Base-by-base conservation (phyloP, 768 basidiomycete genomes). In the Mycena venus region DNA sequence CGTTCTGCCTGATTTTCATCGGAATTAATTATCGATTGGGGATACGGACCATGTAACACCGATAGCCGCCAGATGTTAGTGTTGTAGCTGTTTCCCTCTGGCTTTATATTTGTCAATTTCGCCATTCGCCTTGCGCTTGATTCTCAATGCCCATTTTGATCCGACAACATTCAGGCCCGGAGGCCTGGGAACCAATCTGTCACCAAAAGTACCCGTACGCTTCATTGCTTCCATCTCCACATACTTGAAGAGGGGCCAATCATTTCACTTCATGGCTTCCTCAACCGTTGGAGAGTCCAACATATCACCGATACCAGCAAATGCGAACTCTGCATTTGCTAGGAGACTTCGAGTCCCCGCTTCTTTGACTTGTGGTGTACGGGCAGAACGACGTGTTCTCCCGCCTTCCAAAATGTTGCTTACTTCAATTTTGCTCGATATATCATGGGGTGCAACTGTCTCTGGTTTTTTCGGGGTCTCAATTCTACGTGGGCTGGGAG, bases 61-160 rank as follows among this genome's bases (percentile, higher is more conserved):
- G n/a, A n/a, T n/a, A n/a, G n/a, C n/a, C n/a, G n/a, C n/a, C n/a
- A n/a, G n/a, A n/a, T n/a, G n/a, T n/a, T n/a, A n/a, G n/a, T n/a
- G n/a, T n/a, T n/a, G n/a, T n/a, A n/a, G n/a, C n/a, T n/a, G n/a
- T n/a, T n/a, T n/a, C n/a, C n/a, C n/a, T n/a, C n/a, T n/a, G n/a
- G n/a, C n/a, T n/a, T n/a, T n/a, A n/a, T n/a, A n/a, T n/a, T n/a
- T n/a, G n/a, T n/a, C n/a, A n/a, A n/a, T n/a, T n/a, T n/a, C n/a
- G n/a, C n/a, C n/a, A n/a, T n/a, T n/a, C n/a, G n/a, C n/a, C n/a
- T n/a, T n/a, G n/a, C n/a, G n/a, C n/a, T n/a, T n/a, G n/a, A n/a
- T n/a, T n/a, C n/a, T n/a, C 51, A 79, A 79, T 1, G 81, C 82
- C 82, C 82, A 83, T 51, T 71, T 68, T 15, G 78, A 75, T 34